phyloP scores from a whole-genome alignment of 208 protist species.

The Trypanosoma theileri region DNA sequence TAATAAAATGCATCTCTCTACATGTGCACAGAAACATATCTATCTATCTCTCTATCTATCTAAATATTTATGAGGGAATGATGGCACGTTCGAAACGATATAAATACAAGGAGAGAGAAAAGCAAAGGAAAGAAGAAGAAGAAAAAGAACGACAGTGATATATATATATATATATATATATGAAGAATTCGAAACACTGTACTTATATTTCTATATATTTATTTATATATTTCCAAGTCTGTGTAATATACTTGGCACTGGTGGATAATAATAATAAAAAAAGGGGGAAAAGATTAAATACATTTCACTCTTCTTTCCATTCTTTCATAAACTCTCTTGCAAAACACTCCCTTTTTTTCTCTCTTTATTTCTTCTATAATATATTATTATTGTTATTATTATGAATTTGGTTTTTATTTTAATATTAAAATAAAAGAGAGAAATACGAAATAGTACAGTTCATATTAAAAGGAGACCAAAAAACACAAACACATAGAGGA shows the following conservation, averaged over 20 bases:
- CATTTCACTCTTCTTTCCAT: slow-evolving; percentile 2
- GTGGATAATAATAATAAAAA: slow-evolving; percentile 1
- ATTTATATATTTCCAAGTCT: background rate
- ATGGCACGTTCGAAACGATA: too few species aligned
- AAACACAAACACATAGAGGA: background rate
- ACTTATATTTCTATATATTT: background rate
- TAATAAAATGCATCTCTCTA: too few species aligned
- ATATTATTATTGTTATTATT: slow-evolving; percentile 2
- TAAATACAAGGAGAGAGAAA: background rate
- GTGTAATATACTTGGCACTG: too few species aligned
- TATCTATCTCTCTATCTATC: too few species aligned
- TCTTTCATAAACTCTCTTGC: background rate
- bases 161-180: slow-evolving; percentile 10
- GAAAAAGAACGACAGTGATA: background rate
- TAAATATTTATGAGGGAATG: too few species aligned
- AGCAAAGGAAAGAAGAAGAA: background rate
- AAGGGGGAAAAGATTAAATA: slow-evolving; percentile 6
- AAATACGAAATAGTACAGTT: too few species aligned
- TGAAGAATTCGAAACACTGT: background rate
- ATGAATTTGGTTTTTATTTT: too few species aligned
- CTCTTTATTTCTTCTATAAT: slow-evolving; percentile 12
- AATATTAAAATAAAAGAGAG: background rate
- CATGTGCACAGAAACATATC: too few species aligned
- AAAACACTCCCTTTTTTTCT: slow-evolving; percentile 11
- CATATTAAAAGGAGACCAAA: background rate